Percentiles rank a stretch among this genome's conserved stretches.
These are phyloP conservation scores for Trametes versicolor DNA, from an alignment of 1,284 basidiomycete species.

Conservation along the genomic window DNA sequence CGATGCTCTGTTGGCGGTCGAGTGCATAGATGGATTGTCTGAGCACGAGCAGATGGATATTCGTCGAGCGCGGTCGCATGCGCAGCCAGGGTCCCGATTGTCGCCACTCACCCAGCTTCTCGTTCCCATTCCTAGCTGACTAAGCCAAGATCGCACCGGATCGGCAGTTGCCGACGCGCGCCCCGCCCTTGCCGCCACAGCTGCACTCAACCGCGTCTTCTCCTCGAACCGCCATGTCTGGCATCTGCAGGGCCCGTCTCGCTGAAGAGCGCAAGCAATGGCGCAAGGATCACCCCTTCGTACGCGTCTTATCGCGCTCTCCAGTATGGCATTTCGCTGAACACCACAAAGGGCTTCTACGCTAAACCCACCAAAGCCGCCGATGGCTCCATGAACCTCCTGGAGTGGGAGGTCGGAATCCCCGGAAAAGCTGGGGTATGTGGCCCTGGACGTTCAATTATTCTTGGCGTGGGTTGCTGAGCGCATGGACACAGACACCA, in stretches of 20 bases:
- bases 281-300: slow-evolving; percentile 99
- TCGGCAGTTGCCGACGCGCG: slow-evolving; percentile 28
- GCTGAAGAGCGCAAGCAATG: slow-evolving; percentile 99
- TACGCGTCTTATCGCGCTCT: slow-evolving; percentile 56
- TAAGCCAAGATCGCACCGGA: slow-evolving; percentile 18
- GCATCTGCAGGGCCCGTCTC: slow-evolving; percentile 86
- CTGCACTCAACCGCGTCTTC: slow-evolving; percentile 23
- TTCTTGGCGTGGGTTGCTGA: slow-evolving; percentile 37
- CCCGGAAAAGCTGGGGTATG: slow-evolving; percentile 86
- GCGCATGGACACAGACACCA: slow-evolving; percentile 74
- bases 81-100: not conserved
- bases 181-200: slow-evolving; percentile 28
- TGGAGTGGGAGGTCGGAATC: slow-evolving; percentile 99
- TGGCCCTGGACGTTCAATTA: slow-evolving; percentile 35
- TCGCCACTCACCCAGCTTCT: slow-evolving; percentile 1
- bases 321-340: slow-evolving; percentile 22
- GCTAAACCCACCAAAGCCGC: slow-evolving; percentile 90
- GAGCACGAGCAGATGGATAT: not conserved
- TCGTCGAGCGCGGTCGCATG: not conserved
- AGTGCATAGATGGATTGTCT: not conserved
- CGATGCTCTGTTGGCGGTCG: slow-evolving; percentile 15
- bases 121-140: slow-evolving; percentile 13
- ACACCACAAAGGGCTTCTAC: slow-evolving; percentile 85
- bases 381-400: slow-evolving; percentile 95
- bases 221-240: slow-evolving; percentile 63